These are phyloP conservation scores for Aspergillus taichungensis DNA, from an alignment of 495 filamentous ascomycete species.

Conservation along the genomic window DNA sequence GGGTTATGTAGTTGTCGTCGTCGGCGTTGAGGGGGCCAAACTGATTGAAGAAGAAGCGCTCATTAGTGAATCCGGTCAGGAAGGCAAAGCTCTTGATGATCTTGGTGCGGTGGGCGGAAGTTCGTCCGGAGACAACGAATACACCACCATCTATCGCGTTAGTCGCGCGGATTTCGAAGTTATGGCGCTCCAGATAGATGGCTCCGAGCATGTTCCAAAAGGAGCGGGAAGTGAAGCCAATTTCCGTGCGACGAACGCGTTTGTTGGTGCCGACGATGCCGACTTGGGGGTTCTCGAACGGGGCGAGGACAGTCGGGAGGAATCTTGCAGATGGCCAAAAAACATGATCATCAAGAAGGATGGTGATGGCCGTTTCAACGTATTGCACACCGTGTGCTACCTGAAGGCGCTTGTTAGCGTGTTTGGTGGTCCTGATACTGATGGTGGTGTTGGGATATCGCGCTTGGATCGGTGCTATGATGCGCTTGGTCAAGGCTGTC, in stretches of 20 bases:
- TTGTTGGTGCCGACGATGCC: slow-evolving; percentile 46
- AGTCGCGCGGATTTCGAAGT: slow-evolving; percentile 47
- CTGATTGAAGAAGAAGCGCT: slow-evolving; percentile 42
- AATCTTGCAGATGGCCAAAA: slow-evolving; percentile 41
- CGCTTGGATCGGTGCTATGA: slow-evolving; percentile 2
- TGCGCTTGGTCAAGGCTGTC: neutral
- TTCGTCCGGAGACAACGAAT: slow-evolving; percentile 47
- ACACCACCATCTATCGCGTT: slow-evolving; percentile 48
- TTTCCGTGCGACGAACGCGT: slow-evolving; percentile 27
- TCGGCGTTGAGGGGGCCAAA: slow-evolving; percentile 45
- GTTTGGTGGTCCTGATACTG: slow-evolving; percentile 20
- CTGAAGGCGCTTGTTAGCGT: slow-evolving; percentile 41
- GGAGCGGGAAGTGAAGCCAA: slow-evolving; percentile 16
- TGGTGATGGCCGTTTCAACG: slow-evolving; percentile 36
- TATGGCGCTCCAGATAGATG: slow-evolving; percentile 47
- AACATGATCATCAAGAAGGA: slow-evolving; percentile 47
- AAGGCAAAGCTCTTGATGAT: slow-evolving; percentile 40
- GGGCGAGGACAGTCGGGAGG: slow-evolving; percentile 34
- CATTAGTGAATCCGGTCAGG: slow-evolving; percentile 45
- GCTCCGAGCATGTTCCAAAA: slow-evolving; percentile 46
- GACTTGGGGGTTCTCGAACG: slow-evolving; percentile 43
- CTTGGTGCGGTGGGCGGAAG: slow-evolving; percentile 37
- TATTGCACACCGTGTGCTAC: slow-evolving; percentile 32
- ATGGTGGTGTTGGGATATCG: slow-evolving; percentile 11
- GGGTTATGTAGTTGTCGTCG: slow-evolving; percentile 63